A percentile compares a stretch with the other conserved stretches of the same genome.
phyloP scores from a whole-genome alignment of 768 basidiomycete species.

The Leccinum aurantiacum region DNA sequence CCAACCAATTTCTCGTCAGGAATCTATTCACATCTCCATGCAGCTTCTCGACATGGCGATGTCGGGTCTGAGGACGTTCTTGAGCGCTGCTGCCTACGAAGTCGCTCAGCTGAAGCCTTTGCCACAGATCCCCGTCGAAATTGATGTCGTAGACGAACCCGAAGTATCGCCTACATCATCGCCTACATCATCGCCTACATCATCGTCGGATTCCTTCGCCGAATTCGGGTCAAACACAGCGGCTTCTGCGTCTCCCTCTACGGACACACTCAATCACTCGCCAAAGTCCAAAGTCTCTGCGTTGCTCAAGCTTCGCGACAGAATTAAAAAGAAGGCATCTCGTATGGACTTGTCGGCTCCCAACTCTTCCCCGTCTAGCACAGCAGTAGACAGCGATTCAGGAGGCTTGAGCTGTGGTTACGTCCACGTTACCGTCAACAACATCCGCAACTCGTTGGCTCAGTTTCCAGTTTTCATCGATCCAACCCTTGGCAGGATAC shows the following conservation, averaged over 20 bases:
- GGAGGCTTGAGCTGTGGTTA: conserved; percentile 20
- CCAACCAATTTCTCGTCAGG: conserved; percentile 3
- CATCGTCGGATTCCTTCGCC: conserved; percentile 7
- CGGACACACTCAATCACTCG: background rate
- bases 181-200: background rate
- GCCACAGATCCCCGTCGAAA: conserved; percentile 21
- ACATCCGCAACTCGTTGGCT: conserved; percentile 29
- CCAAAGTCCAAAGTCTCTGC: conserved; percentile 15
- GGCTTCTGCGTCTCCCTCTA: conserved; percentile 2
- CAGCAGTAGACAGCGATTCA: conserved; percentile 16
- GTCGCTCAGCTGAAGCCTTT: conserved; percentile 29
- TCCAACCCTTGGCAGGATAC: conserved; percentile 29
- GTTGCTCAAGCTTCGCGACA: conserved; percentile 18
- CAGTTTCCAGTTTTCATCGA: conserved; percentile 29
- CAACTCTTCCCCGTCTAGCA: conserved; percentile 21
- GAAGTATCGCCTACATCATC: background rate
- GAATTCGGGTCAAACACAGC: conserved; percentile 1
- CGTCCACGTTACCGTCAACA: conserved; percentile 25
- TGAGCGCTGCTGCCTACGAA: conserved; percentile 32
- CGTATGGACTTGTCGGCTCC: conserved; percentile 1
- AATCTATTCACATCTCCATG: conserved; percentile 20
- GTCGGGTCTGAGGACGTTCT: conserved; percentile 32
- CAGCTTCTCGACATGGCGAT: conserved; percentile 34
- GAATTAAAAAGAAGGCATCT: conserved; percentile 8
- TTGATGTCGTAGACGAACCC: conserved; percentile 3